Conservation (phyloP, 2,329 filamentous ascomycete species). For the Rhinocladiella similis region DNA sequence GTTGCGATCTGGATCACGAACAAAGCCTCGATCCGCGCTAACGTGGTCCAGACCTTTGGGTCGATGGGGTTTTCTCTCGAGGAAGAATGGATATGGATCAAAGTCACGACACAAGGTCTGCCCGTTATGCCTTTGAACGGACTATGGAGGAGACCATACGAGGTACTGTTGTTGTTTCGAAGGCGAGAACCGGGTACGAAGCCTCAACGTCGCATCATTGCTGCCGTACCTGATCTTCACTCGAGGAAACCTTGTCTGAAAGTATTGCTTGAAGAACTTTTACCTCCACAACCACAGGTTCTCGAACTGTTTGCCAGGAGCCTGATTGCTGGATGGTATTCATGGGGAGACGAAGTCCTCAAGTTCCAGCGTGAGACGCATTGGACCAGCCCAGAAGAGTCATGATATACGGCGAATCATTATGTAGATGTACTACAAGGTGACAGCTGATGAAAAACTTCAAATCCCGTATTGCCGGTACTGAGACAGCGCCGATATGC, state of each 20-base stretch:
- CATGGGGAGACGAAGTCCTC: slow-evolving; percentile 62
- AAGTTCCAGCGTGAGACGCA: slow-evolving; percentile 52
- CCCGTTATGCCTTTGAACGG: slow-evolving; percentile 54
- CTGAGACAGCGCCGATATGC: too few relatives aligned
- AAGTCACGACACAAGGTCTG: slow-evolving; percentile 55
- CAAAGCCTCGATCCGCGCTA: slow-evolving; percentile 49
- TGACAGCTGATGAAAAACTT: too few relatives aligned
- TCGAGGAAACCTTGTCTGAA: slow-evolving; percentile 66
- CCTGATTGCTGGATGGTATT: slow-evolving; percentile 61
- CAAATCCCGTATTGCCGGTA: too few relatives aligned
- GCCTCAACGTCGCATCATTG: slow-evolving; percentile 52
- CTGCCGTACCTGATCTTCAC: slow-evolving; percentile 63
- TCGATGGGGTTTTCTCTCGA: slow-evolving; percentile 49
- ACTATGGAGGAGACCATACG: slow-evolving; percentile 62
- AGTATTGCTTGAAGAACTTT: slow-evolving; percentile 50
- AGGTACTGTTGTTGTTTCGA: slow-evolving; percentile 56
- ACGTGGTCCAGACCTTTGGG: slow-evolving; percentile 50
- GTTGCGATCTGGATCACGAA: slow-evolving; percentile 65
- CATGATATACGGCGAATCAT: too few relatives aligned
- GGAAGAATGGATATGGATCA: slow-evolving; percentile 67
- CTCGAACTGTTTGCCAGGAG: slow-evolving; percentile 63
- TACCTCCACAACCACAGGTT: slow-evolving; percentile 44
- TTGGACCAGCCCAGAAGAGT: slow-evolving; percentile 5
- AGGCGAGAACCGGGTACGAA: slow-evolving; percentile 18
- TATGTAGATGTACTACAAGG: too few relatives aligned